These are phyloP conservation scores for Exophiala lecanii-corni DNA, from an alignment of 2,329 filamentous ascomycete species.

Conservation along the genomic window DNA sequence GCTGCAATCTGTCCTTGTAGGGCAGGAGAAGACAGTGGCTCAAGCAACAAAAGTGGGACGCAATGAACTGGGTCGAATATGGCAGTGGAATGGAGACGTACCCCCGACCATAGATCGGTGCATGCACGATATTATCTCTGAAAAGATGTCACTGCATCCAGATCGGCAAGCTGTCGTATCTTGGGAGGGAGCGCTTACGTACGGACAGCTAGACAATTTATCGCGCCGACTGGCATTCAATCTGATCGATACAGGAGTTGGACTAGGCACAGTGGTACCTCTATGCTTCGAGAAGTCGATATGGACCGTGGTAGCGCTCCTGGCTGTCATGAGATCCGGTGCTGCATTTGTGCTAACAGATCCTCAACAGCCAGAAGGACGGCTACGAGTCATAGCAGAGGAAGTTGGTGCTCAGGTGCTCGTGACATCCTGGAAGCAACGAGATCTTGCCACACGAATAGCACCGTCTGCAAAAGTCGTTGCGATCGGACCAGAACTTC, in stretches of 20 bases:
- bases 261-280: constrained; percentile 36
- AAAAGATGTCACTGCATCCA: constrained; percentile 9
- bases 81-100: constrained; percentile 25
- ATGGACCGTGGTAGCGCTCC: constrained; percentile 37
- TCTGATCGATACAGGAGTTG: constrained; percentile 36
- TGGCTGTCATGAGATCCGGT: constrained; percentile 39
- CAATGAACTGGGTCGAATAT: constrained; percentile 24
- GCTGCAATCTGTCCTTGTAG: constrained; percentile 10
- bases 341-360: constrained; percentile 39
- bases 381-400: constrained; percentile 32
- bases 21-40: constrained; percentile 10
- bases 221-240: constrained; percentile 35
- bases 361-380: constrained; percentile 35
- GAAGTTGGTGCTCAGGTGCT: constrained; percentile 33
- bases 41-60: not conserved
- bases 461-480: not conserved
- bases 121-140: constrained; percentile 19
- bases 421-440: constrained; percentile 16
- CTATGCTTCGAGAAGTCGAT: constrained; percentile 40
- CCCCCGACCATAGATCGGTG: constrained; percentile 22
- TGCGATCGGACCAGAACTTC: not conserved
- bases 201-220: constrained; percentile 31
- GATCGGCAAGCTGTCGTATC: constrained; percentile 31
- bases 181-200: constrained; percentile 39
- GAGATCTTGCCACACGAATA: not conserved